Evolutionary conservation across 805 yeast species (phyloP).

Genomic region (Millerozyma miso): DNA sequence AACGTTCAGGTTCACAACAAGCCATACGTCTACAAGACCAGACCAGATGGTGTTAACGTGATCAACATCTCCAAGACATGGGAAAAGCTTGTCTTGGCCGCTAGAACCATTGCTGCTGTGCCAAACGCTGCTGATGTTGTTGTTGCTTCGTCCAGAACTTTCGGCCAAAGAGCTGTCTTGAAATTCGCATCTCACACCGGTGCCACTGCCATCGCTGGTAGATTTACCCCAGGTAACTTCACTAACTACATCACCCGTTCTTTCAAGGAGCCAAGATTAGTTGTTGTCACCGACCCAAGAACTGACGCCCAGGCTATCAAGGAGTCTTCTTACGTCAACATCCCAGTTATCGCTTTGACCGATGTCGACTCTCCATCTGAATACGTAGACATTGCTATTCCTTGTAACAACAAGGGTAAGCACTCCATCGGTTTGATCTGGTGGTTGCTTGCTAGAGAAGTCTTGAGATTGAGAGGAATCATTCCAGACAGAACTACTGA

Average conservation of each 20-base stretch:
- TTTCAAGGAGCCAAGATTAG: slow-evolving; percentile 99
- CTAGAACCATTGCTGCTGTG: slow-evolving; percentile 98
- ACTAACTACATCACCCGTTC: slow-evolving; percentile 99
- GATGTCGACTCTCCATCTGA: slow-evolving; percentile 99
- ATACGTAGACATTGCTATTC: slow-evolving; percentile 99
- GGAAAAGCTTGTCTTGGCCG: slow-evolving; percentile 99
- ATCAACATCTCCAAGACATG: slow-evolving; percentile 99
- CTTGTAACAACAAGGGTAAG: slow-evolving; percentile 99
- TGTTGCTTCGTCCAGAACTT: slow-evolving; percentile 98
- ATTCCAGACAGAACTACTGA: slow-evolving; percentile 92
- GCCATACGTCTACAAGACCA: slow-evolving; percentile 94
- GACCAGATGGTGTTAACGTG: slow-evolving; percentile 99
- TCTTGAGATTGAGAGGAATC: slow-evolving; percentile 97
- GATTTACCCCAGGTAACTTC: slow-evolving; percentile 99
- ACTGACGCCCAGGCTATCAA: slow-evolving; percentile 99
- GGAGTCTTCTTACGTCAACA: slow-evolving; percentile 99
- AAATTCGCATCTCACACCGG: slow-evolving; percentile 99
- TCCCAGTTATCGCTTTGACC: slow-evolving; percentile 98
- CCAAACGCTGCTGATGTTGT: slow-evolving; percentile 98
- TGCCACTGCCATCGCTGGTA: slow-evolving; percentile 99
- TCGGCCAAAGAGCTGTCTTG: slow-evolving; percentile 99
- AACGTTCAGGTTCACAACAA: slow-evolving; percentile 99
- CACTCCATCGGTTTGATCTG: slow-evolving; percentile 99
- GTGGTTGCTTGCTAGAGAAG: slow-evolving; percentile 99
- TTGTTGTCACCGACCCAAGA: slow-evolving; percentile 99